Percentiles rank a stretch among this genome's conserved stretches.
These are phyloP conservation scores for Mesotaenium endlicherianum DNA, from an alignment of 139 green algal genomes.

Conservation along the genomic window DNA sequence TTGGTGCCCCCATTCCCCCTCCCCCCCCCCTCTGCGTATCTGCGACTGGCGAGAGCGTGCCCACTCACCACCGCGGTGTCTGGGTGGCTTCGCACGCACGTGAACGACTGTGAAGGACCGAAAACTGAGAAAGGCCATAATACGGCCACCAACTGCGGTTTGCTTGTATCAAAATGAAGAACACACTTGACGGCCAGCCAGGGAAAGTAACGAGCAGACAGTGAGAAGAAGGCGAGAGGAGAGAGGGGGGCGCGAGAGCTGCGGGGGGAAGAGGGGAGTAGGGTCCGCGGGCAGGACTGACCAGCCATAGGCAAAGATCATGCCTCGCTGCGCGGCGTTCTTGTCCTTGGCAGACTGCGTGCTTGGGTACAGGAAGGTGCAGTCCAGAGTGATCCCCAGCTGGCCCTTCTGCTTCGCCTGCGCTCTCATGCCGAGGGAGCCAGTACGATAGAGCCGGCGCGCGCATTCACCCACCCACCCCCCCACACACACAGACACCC, in stretches of 20 bases:
- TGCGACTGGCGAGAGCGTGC: no score
- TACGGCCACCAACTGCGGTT: no score
- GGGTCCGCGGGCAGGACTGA: constrained; percentile 25
- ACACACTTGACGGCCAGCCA: neutral
- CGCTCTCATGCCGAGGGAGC: neutral
- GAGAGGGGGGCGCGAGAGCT: neutral
- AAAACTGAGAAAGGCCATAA: no score
- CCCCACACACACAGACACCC: no score
- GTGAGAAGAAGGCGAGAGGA: neutral
- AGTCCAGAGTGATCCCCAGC: constrained; percentile 59
- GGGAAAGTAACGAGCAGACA: neutral
- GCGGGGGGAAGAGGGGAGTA: neutral
- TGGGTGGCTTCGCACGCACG: no score
- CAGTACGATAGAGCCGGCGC: neutral
- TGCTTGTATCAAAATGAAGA: no score
- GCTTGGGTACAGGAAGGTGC: constrained; percentile 49
- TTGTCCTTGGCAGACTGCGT: constrained; percentile 29
- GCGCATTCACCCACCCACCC: no score
- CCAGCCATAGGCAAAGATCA: constrained; percentile 57
- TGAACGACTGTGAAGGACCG: neutral
- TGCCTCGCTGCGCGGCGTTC: constrained; percentile 51
- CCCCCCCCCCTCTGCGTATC: no score
- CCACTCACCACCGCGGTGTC: no score
- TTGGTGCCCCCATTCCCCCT: no score
- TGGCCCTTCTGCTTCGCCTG: constrained; percentile 55